A percentile compares a stretch with the other conserved stretches of the same genome.
Evolutionary conservation across 805 yeast species (phyloP).

Genomic region (Yamadazyma takamatsuzukensis): DNA sequence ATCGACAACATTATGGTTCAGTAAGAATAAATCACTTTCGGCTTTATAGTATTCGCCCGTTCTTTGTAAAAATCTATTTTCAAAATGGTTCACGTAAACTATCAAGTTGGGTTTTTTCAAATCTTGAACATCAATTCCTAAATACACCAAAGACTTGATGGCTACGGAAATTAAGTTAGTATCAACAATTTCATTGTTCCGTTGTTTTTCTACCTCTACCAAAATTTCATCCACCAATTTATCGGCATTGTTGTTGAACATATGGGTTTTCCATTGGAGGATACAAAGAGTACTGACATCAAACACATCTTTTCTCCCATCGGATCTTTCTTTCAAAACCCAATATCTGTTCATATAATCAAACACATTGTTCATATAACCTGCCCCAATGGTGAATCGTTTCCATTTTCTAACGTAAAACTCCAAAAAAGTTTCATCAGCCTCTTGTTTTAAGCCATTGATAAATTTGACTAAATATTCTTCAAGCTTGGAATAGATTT

Average conservation of each 20-base stretch:
- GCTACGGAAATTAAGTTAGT: conserved; percentile 65
- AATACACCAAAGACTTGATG: conserved; percentile 78
- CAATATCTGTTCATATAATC: conserved; percentile 96
- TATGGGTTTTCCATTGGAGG: conserved; percentile 79
- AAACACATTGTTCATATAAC: conserved; percentile 85
- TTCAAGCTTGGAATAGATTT: conserved; percentile 71
- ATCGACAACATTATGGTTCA: conserved; percentile 79
- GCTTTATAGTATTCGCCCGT: conserved; percentile 63
- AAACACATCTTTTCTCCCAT: conserved; percentile 83
- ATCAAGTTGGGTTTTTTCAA: conserved; percentile 78
- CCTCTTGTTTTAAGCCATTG: conserved; percentile 43
- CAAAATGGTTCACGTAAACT: conserved; percentile 79
- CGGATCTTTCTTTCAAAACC: conserved; percentile 94
- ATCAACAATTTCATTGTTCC: conserved; percentile 74
- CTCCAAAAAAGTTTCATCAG: conserved; percentile 67
- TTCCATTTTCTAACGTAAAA: conserved; percentile 88
- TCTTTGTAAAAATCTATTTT: conserved; percentile 67
- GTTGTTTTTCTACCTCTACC: conserved; percentile 69
- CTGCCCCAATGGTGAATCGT: conserved; percentile 86
- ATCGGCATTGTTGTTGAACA: conserved; percentile 67
- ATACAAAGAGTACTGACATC: conserved; percentile 89
- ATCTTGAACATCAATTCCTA: conserved; percentile 90
- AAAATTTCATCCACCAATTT: conserved; percentile 67
- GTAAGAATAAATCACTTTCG: conserved; percentile 66
- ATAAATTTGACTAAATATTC: conserved; percentile 63